Percentiles rank a stretch among this genome's conserved stretches.
phyloP scores from a whole-genome alignment of 768 basidiomycete species.

The Suillus brevipes region DNA sequence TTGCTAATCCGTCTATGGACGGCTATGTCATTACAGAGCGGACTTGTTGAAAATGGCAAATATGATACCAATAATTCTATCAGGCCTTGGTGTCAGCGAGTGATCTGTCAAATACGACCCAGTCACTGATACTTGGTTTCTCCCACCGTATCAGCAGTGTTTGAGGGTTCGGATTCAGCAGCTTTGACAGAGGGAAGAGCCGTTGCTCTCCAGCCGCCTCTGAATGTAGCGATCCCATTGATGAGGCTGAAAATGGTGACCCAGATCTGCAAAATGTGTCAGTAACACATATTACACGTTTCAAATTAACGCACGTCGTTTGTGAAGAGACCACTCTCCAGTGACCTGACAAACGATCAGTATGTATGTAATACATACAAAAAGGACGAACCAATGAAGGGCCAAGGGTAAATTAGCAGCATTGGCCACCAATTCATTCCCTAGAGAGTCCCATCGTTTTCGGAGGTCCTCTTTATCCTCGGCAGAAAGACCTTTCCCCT shows the following conservation, averaged over 20 bases:
- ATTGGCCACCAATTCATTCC: slow-evolving; percentile 73
- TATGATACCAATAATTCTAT: not conserved
- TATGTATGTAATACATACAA: slow-evolving; percentile 2
- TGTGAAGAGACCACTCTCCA: slow-evolving; percentile 63
- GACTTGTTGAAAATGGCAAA: not conserved
- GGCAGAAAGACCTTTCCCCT: slow-evolving; percentile 52
- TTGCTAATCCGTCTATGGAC: not conserved
- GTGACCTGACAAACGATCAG: slow-evolving; percentile 49
- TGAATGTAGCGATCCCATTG: slow-evolving; percentile 61
- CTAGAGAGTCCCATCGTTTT: slow-evolving; percentile 64
- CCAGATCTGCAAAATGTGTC: slow-evolving; percentile 35
- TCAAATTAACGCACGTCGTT: slow-evolving; percentile 51
- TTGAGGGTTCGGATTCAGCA: not conserved
- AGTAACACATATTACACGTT: not conserved
- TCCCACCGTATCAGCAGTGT: not conserved
- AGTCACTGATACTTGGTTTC: not conserved
- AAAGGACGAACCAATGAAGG: slow-evolving; percentile 60
- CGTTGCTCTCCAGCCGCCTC: slow-evolving; percentile 73
- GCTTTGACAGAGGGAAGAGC: slow-evolving; percentile 29
- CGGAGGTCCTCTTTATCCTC: slow-evolving; percentile 56
- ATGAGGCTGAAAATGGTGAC: slow-evolving; percentile 42
- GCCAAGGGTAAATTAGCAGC: slow-evolving; percentile 79
- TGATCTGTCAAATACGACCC: not conserved
- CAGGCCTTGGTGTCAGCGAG: too few relatives aligned
- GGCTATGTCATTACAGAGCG: not conserved